A percentile compares a stretch with the other conserved stretches of the same genome.
These are phyloP conservation scores for Aspergillus quadricinctus DNA, from an alignment of 2,329 filamentous ascomycete genomes.

Conservation along the genomic window DNA sequence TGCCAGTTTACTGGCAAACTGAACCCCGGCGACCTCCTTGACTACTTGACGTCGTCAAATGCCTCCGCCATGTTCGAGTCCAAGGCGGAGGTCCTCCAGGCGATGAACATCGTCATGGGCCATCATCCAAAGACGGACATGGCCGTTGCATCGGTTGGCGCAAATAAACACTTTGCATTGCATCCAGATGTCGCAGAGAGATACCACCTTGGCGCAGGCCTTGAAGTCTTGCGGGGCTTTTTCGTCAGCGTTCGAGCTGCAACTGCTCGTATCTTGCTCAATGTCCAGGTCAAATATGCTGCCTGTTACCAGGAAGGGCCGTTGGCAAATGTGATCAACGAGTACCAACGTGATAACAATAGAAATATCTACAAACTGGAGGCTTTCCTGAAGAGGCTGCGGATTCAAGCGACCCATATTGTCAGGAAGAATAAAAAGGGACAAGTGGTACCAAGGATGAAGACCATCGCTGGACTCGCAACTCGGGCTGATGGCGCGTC, in stretches of 20 bases:
- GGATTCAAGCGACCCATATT: constrained; percentile 41
- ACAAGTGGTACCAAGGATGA: constrained; percentile 33
- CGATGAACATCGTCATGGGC: constrained; percentile 55
- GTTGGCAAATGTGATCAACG: constrained; percentile 35
- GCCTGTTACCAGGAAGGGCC: constrained; percentile 53
- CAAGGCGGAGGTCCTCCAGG: constrained; percentile 52
- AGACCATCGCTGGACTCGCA: constrained; percentile 48
- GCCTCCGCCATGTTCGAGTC: constrained; percentile 35
- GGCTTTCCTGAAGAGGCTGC: constrained; percentile 38
- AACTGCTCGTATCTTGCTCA: constrained; percentile 55
- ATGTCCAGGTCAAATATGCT: constrained; percentile 58
- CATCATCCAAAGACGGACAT: constrained; percentile 42
- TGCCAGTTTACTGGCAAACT: constrained; percentile 32
- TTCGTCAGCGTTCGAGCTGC: constrained; percentile 59
- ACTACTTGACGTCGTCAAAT: constrained; percentile 39
- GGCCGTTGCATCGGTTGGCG: constrained; percentile 45
- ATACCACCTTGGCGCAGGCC: constrained; percentile 45
- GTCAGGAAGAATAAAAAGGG: constrained; percentile 32
- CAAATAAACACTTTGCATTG: constrained; percentile 52
- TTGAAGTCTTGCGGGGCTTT: constrained; percentile 58
- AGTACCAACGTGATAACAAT: constrained; percentile 23
- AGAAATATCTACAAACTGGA: constrained; percentile 20
- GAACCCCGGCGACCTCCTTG: constrained; percentile 39
- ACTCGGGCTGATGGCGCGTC: constrained; percentile 32
- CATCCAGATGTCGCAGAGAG: constrained; percentile 27